Percentiles rank a stretch among this genome's conserved stretches.
These are phyloP conservation scores for Cryphonectria nitschkei DNA, from an alignment of 2,329 filamentous ascomycete genomes.

Conservation along the genomic window DNA sequence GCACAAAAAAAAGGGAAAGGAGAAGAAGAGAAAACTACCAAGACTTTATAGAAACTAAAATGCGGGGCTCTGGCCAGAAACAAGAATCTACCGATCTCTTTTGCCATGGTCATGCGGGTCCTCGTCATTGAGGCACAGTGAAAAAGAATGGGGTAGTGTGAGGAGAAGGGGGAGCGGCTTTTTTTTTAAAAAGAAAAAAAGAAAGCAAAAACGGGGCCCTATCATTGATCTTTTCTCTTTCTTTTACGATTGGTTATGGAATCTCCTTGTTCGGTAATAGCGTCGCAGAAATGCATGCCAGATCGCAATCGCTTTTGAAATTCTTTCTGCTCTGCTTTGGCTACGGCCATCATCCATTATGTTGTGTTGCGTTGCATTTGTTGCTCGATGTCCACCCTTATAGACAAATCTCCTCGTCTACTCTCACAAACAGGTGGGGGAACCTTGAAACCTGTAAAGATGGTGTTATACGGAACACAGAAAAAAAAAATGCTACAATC, in stretches of 20 bases:
- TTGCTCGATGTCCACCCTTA: neutral
- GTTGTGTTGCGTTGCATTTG: neutral
- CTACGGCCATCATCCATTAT: conserved; percentile 12
- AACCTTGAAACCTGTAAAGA: conserved; percentile 11
- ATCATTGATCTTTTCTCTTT: too few species aligned
- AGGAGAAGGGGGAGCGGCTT: neutral
- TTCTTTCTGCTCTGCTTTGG: neutral
- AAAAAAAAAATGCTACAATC: conserved; percentile 18
- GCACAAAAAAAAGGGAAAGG: too few species aligned
- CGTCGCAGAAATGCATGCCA: neutral
- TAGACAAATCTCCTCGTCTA: conserved; percentile 7
- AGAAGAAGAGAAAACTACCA: neutral
- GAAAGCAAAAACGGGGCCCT: neutral
- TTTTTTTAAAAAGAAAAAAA: too few species aligned
- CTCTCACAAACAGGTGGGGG: neutral
- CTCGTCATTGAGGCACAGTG: neutral
- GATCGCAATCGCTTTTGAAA: neutral
- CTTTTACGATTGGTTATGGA: conserved; percentile 10
- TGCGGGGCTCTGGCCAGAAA: neutral
- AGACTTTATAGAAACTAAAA: neutral
- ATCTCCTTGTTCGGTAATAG: neutral
- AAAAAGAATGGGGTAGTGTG: neutral
- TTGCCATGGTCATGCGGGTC: neutral
- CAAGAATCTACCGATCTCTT: neutral
- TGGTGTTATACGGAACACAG: conserved; percentile 21